These are phyloP conservation scores for Trichoderma orchidacearum DNA, from an alignment of 495 filamentous ascomycete species.

Conservation along the genomic window DNA sequence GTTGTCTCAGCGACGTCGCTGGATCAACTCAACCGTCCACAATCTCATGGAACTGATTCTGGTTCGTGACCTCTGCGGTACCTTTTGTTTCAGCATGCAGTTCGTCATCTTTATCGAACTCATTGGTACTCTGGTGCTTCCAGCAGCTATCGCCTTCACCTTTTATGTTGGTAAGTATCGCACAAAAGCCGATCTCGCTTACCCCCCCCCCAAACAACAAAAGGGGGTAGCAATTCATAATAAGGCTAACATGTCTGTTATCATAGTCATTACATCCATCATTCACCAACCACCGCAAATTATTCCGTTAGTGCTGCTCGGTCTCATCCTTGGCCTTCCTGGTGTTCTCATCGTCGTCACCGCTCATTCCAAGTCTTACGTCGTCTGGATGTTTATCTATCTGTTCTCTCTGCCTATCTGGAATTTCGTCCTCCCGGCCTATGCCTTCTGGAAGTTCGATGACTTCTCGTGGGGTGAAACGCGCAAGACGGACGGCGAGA, in stretches of 20 bases:
- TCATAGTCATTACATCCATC: constrained; percentile 71
- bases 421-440: constrained; percentile 92
- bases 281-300: constrained; percentile 70
- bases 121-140: constrained; percentile 85
- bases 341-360: constrained; percentile 90
- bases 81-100: constrained; percentile 99
- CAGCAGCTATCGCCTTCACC: constrained; percentile 92
- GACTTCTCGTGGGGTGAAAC: constrained; percentile 99
- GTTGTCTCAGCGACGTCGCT: constrained; percentile 84
- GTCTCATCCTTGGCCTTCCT: constrained; percentile 83
- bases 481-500: constrained; percentile 85
- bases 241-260: background rate
- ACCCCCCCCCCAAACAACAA: no score
- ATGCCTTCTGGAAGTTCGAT: constrained; percentile 99
- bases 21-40: constrained; percentile 99
- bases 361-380: constrained; percentile 86
- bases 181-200: background rate
- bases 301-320: constrained; percentile 84
- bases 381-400: constrained; percentile 95
- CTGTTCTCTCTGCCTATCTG: constrained; percentile 87
- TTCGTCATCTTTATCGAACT: constrained; percentile 96
- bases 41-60: constrained; percentile 96
- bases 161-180: constrained; percentile 76
- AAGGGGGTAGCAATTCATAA: no score
- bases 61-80: constrained; percentile 92